phyloP scores from a whole-genome alignment of 2,329 filamentous ascomycete genomes.

The Chaetomiaceae sp. region DNA sequence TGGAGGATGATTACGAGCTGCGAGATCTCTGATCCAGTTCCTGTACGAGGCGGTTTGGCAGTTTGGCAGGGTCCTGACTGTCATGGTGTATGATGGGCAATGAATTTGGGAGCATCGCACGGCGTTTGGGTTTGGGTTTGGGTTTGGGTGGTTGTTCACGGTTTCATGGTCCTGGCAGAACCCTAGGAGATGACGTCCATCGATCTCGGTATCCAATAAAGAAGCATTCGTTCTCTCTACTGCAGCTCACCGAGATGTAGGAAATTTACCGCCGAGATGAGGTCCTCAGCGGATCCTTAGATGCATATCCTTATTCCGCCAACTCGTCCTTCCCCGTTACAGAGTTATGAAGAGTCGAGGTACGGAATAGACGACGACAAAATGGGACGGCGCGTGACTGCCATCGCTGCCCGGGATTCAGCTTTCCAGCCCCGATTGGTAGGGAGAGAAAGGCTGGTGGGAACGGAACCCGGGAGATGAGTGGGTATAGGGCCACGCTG shows the following conservation, averaged over 20 bases:
- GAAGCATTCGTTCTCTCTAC: no score
- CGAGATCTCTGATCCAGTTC: conserved; percentile 8
- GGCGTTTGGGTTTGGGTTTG: not conserved
- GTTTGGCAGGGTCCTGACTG: not conserved
- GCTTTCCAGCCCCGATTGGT: conserved; percentile 9
- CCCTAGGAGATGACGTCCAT: no score
- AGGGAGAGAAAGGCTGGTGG: not conserved
- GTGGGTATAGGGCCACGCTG: not conserved
- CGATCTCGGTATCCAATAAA: no score
- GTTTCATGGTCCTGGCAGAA: no score
- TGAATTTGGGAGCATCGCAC: not conserved
- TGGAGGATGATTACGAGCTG: conserved; percentile 28
- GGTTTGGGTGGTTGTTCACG: no score
- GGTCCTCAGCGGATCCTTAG: no score
- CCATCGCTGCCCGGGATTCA: conserved; percentile 1
- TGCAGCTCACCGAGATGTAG: no score
- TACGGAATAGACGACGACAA: not conserved
- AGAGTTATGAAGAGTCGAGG: not conserved
- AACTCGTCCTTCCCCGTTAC: not conserved
- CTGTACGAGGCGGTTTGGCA: no score
- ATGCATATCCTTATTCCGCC: not conserved
- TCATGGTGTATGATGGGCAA: not conserved
- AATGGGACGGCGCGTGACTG: conserved; percentile 7
- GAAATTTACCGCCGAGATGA: no score
- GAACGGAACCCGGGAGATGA: conserved; percentile 13